Base-by-base conservation (phyloP, 2,329 filamentous ascomycete species). In the Phaeosphaeria sp. region DNA sequence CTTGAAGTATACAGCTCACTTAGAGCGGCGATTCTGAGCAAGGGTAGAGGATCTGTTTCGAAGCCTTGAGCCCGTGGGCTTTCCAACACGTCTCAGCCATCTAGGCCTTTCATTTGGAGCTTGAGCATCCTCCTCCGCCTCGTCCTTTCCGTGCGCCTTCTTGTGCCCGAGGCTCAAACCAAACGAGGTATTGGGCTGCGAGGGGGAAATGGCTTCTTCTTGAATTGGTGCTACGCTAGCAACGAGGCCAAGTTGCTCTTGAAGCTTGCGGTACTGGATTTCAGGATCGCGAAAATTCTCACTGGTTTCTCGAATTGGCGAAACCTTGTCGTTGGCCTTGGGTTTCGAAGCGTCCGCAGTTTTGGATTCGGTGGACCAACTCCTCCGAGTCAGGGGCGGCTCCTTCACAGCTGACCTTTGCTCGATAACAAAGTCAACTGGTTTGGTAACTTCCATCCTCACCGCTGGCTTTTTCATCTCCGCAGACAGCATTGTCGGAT, bases 181-280 rank as follows among this genome's bases (percentile, higher is more conserved):
- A 21, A 51, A 43, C 2, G 43, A 46, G 6, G 20, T 46, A 21
- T 15, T 46, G 43, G 43, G 43, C 20, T 22, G 43, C 13, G 43
- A 1, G 23, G 20, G 11, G 21, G 13, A 3, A 25, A 5, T 15
- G 4, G 43, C 6, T 17, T 9, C 10, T 15, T 7, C 18, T 17
- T 21, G 17, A 21, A n/a, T 21, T 25, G 20, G 21, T 20, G 21
- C 36, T 25, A 21, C 20, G 50, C 46, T 21, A 30, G 36, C 23
- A 44, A 23, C 36, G 39, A 61, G 50, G 21, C 60, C 62, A 7
- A 65, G 42, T 44, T 55, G 53, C 47, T 60, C 55, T 43, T 63
- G 57, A 1, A 63, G 55, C 22, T 46, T 60, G 33, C 54, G 46
- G 51, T 63, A 63, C 50, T 65, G 60, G 6, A 54, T 13, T 51